Evolutionary conservation across 1,139 yeast genomes (phyloP).

Genomic region (Spencermartinsiella ligniputridi): DNA sequence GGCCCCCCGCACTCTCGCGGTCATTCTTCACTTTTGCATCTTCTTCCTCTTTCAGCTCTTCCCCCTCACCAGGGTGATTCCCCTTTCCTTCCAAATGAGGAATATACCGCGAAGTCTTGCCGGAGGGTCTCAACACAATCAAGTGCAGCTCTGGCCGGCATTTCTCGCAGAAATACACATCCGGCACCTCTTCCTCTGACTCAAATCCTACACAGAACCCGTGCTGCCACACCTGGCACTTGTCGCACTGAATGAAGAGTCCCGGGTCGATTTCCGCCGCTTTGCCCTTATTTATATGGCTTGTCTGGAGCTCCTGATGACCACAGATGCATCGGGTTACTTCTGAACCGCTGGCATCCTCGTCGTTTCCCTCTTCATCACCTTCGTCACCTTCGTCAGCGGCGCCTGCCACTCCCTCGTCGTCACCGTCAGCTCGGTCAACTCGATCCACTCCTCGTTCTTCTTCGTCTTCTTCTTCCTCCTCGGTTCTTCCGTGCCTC

Average conservation of each 20-base stretch:
- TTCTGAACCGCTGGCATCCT: constrained; percentile 51
- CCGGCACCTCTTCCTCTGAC: constrained; percentile 74
- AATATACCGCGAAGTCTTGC: constrained; percentile 40
- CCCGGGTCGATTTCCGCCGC: constrained; percentile 63
- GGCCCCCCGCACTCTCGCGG: constrained; percentile 1
- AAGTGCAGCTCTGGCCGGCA: constrained; percentile 82
- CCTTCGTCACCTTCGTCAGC: constrained; percentile 9
- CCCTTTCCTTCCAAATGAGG: constrained; percentile 31
- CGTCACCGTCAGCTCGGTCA: not conserved
- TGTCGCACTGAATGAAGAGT: constrained; percentile 82
- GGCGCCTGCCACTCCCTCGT: not conserved
- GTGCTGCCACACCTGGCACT: constrained; percentile 95
- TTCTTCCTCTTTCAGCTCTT: not conserved
- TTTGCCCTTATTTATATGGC: constrained; percentile 32
- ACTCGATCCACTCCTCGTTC: not conserved
- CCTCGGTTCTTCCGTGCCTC: not conserved
- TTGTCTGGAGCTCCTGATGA: constrained; percentile 58
- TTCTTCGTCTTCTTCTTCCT: not conserved
- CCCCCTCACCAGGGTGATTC: not conserved
- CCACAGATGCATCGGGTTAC: constrained; percentile 90
- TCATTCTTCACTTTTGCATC: constrained; percentile 3
- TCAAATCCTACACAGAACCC: constrained; percentile 89
- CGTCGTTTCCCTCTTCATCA: constrained; percentile 16
- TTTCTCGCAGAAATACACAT: constrained; percentile 87
- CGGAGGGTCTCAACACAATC: constrained; percentile 46